A percentile compares a stretch with the other conserved stretches of the same genome.
phyloP scores from a whole-genome alignment of 2,329 filamentous ascomycete genomes.

The Coniella lustricola region DNA sequence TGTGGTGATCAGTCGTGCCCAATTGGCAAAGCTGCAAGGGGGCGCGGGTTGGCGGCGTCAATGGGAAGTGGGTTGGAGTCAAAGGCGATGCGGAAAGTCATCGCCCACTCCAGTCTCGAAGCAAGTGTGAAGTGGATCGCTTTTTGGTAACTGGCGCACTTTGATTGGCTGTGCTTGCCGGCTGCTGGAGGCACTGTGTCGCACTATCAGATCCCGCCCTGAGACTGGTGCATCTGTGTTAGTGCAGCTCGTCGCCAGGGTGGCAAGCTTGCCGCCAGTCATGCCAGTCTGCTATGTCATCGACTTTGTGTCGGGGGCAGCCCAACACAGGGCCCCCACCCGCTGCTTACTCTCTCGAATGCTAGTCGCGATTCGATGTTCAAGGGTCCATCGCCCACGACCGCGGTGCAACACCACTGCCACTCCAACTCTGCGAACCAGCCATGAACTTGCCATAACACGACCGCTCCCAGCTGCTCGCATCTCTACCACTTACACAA shows the following conservation, averaged over 20 bases:
- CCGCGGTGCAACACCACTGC: not conserved
- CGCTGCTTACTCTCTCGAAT: no score
- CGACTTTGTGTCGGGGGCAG: not conserved
- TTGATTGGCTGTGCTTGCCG: slow-evolving; percentile 15
- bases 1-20: slow-evolving; percentile 26
- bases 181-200: slow-evolving; percentile 1
- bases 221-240: not conserved
- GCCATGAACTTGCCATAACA: not conserved
- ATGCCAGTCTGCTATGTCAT: not conserved
- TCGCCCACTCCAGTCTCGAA: not conserved
- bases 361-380: no score
- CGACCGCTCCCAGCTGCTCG: no score
- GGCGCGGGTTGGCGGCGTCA: slow-evolving; percentile 13
- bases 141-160: slow-evolving; percentile 16
- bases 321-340: no score
- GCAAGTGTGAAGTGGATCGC: not conserved
- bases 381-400: no score
- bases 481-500: slow-evolving; percentile 1
- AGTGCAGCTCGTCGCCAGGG: slow-evolving; percentile 2
- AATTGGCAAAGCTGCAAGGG: slow-evolving; percentile 24
- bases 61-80: slow-evolving; percentile 13
- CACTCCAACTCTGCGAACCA: not conserved
- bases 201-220: not conserved
- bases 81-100: slow-evolving; percentile 16
- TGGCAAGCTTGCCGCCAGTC: not conserved